phyloP scores from a whole-genome alignment of 257 asterid species.

The Solanum bukasovii region DNA sequence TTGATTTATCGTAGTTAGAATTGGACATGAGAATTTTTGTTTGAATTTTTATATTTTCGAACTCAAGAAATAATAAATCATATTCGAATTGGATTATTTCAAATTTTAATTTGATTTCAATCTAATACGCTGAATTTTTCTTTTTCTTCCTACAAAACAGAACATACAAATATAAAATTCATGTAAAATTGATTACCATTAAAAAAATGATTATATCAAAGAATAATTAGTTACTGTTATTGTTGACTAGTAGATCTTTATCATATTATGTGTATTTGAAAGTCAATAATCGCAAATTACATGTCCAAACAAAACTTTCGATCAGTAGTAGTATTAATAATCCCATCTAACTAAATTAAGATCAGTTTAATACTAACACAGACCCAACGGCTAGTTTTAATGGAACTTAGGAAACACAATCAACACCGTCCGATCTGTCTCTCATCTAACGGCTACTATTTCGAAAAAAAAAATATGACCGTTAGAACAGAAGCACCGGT shows the following conservation, averaged over 20 bases:
- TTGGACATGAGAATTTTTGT: too few relatives aligned
- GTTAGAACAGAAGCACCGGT: constrained; percentile 30
- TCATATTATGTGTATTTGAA: too few relatives aligned
- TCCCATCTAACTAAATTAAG: background rate
- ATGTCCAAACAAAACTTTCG: background rate
- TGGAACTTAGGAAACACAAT: background rate
- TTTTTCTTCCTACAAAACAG: background rate
- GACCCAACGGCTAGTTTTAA: background rate
- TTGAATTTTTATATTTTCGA: too few relatives aligned
- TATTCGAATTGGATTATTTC: background rate
- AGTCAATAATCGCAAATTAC: background rate
- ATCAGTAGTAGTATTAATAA: background rate
- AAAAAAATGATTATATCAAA: too few relatives aligned
- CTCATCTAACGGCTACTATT: constrained; percentile 27
- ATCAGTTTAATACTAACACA: background rate
- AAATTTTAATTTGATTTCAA: too few relatives aligned
- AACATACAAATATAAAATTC: too few relatives aligned
- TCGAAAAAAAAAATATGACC: constrained; percentile 32
- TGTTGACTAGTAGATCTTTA: too few relatives aligned
- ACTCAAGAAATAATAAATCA: background rate
- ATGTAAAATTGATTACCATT: background rate
- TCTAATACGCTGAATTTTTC: background rate
- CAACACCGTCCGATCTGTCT: constrained; percentile 23
- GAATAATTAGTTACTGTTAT: too few relatives aligned
- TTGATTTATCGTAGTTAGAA: too few relatives aligned